Conservation (phyloP, 305 asterid species). For the Salvia sclarea region DNA sequence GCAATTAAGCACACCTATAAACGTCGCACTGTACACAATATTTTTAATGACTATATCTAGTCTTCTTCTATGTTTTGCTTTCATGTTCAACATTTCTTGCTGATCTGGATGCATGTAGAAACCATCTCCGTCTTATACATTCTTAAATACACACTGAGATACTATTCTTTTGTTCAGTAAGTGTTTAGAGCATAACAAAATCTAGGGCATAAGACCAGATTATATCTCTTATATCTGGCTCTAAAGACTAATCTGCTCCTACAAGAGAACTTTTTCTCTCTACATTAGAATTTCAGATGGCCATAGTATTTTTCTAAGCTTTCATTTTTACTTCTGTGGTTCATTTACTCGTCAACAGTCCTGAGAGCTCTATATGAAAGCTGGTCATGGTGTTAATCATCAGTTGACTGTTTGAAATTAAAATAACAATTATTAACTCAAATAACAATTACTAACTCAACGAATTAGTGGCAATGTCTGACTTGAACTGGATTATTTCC, state of each 20-base stretch:
- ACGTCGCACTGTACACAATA: not conserved
- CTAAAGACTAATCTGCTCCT: not conserved
- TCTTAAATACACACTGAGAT: not conserved
- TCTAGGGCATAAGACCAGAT: too few relatives aligned
- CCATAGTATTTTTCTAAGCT: not conserved
- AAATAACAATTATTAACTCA: not conserved
- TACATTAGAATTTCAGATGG: not conserved
- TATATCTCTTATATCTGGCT: not conserved
- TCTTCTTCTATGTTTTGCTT: not conserved
- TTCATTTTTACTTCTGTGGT: not conserved
- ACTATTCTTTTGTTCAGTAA: too few relatives aligned
- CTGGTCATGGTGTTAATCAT: not conserved
- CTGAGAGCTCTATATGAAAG: not conserved
- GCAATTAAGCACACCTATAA: not conserved
- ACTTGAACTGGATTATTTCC: not conserved
- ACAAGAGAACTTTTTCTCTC: not conserved
- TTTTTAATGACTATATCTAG: not conserved
- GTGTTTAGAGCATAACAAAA: too few relatives aligned
- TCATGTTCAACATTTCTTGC: not conserved
- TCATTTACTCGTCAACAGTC: not conserved
- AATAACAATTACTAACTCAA: not conserved
- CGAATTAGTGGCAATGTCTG: not conserved
- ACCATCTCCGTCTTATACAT: not conserved
- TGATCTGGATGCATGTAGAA: not conserved
- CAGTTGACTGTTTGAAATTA: not conserved